phyloP scores from a whole-genome alignment of 2,329 filamentous ascomycete species.

The Penicillium sp. region DNA sequence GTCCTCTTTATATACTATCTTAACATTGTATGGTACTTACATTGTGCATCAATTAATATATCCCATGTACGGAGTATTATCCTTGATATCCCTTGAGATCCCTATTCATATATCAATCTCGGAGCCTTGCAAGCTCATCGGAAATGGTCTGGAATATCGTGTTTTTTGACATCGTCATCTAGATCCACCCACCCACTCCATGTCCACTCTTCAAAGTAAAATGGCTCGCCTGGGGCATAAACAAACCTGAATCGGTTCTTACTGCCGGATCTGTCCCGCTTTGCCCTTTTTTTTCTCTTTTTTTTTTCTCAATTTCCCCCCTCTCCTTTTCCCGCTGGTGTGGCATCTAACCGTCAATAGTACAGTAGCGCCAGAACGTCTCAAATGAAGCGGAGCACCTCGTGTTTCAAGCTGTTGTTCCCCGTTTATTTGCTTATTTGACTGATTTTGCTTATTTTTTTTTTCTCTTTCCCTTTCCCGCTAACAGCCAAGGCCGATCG shows the following conservation, averaged over 20 bases:
- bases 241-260: constrained; percentile 11
- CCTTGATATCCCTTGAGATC: no score
- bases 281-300: neutral
- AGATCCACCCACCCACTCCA: neutral
- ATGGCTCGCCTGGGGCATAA: constrained; percentile 12
- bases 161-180: constrained; percentile 2
- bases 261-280: constrained; percentile 12
- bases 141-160: no score
- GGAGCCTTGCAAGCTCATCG: neutral
- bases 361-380: constrained; percentile 10
- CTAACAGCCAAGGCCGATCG: neutral
- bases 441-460: neutral
- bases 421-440: neutral
- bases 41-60: neutral
- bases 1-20: neutral
- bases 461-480: neutral
- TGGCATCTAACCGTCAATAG: constrained; percentile 9
- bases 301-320: neutral
- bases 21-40: neutral
- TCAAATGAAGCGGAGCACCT: constrained; percentile 4
- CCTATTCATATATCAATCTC: neutral
- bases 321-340: neutral
- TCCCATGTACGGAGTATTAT: no score
- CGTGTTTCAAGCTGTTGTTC: constrained; percentile 5
- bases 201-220: constrained; percentile 22